Evolutionary conservation across 176 grass and related monocot genomes (phyloP).

Genomic region (Elymus sibiricus): DNA sequence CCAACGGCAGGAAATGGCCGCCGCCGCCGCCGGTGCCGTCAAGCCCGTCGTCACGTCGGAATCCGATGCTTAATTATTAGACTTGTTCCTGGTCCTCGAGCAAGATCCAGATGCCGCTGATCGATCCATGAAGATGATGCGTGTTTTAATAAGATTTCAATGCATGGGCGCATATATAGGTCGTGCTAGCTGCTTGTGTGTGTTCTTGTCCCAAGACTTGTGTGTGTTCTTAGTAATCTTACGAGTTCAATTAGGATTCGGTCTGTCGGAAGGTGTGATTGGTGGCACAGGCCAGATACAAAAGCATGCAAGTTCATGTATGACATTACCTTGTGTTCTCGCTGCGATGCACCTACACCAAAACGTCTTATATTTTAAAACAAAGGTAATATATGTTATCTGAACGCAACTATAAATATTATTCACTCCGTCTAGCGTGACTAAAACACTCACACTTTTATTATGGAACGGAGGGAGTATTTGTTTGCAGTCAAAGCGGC

Average conservation of each 20-base stretch:
- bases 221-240: background rate
- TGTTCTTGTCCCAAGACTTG: background rate
- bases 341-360: background rate
- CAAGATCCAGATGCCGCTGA: no score
- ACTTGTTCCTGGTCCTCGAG: background rate
- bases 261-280: background rate
- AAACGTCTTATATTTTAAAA: no score
- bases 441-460: no score
- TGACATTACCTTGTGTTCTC: background rate
- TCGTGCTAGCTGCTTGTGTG: background rate
- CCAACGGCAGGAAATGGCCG: background rate
- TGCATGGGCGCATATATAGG: background rate
- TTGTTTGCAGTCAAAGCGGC: background rate
- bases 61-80: background rate
- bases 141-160: conserved; percentile 19
- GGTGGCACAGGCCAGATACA: background rate
- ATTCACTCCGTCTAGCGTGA: no score
- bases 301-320: background rate
- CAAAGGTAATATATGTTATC: no score
- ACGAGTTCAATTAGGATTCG: background rate
- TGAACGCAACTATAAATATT: background rate
- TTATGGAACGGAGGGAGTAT: no score
- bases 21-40: background rate
- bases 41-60: background rate
- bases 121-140: background rate